A percentile compares a stretch with the other conserved stretches of the same genome.
phyloP scores from a whole-genome alignment of 2,329 filamentous ascomycete genomes.

The Plectosphaerella sp. region DNA sequence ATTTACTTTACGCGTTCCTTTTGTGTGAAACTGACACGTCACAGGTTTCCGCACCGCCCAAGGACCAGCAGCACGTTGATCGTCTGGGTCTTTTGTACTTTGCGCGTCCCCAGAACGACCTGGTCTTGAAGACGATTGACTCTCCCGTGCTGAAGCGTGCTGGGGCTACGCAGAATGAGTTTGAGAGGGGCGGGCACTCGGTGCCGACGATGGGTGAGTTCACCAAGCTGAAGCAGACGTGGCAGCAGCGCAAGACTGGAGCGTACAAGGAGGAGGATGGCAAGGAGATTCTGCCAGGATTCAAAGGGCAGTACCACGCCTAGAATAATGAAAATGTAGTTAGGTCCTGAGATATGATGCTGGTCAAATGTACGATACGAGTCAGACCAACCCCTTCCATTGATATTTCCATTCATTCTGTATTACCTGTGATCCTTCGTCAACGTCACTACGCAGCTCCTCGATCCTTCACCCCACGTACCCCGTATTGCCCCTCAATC shows the following conservation, averaged over 20 bases:
- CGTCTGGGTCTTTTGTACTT: slow-evolving; percentile 48
- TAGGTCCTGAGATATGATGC: too few species aligned
- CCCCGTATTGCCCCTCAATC: too few species aligned
- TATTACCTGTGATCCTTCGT: too few species aligned
- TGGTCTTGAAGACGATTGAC: slow-evolving; percentile 30
- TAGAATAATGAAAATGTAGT: neutral
- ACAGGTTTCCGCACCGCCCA: slow-evolving; percentile 30
- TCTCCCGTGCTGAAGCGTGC: slow-evolving; percentile 29
- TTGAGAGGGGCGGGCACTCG: slow-evolving; percentile 23
- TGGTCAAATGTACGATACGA: too few species aligned
- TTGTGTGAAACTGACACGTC: neutral
- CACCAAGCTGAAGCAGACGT: slow-evolving; percentile 28
- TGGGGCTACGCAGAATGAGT: slow-evolving; percentile 29
- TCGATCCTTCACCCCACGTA: too few species aligned
- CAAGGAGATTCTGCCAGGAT: slow-evolving; percentile 28
- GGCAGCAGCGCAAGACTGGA: slow-evolving; percentile 27
- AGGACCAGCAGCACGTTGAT: slow-evolving; percentile 37
- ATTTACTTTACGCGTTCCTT: fast-evolving
- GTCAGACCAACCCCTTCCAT: too few species aligned
- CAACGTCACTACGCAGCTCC: too few species aligned
- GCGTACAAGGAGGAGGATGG: slow-evolving; percentile 20
- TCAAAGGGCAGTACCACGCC: slow-evolving; percentile 18
- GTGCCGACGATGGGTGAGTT: slow-evolving; percentile 32
- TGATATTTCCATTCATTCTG: too few species aligned
- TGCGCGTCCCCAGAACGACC: slow-evolving; percentile 36